These are phyloP conservation scores for Acanthamoeba polyphaga DNA, from an alignment of 208 protist species.

Conservation along the genomic window DNA sequence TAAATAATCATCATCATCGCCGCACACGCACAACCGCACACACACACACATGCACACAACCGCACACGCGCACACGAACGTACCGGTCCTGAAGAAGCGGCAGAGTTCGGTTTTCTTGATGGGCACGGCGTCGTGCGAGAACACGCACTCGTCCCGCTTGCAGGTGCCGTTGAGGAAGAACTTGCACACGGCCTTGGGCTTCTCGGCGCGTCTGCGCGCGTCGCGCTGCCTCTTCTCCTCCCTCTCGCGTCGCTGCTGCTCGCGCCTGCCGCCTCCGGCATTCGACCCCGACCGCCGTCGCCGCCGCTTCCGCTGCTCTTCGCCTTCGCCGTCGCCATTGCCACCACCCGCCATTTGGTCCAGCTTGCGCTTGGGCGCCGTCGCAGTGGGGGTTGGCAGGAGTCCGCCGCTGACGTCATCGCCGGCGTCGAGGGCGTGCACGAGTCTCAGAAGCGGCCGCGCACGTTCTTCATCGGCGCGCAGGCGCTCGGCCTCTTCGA, in stretches of 20 bases:
- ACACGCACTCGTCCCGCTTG: slow-evolving; percentile 12
- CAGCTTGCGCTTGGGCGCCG: not conserved
- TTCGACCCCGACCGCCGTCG: not conserved
- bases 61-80: not conserved
- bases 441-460: not conserved
- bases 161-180: slow-evolving; percentile 54
- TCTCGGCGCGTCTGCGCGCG: not conserved
- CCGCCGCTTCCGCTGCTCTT: not conserved
- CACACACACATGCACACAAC: not conserved
- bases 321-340: not conserved
- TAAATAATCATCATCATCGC: not conserved
- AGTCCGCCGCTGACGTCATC: not conserved
- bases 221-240: not conserved
- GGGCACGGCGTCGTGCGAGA: slow-evolving; percentile 45
- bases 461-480: not conserved
- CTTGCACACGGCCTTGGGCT: slow-evolving; percentile 43
- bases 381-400: not conserved
- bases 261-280: not conserved
- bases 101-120: slow-evolving; percentile 46
- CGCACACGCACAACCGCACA: not conserved
- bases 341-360: not conserved
- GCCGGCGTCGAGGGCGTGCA: not conserved
- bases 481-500: not conserved
- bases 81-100: slow-evolving; percentile 51
- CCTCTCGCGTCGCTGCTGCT: not conserved